Evolutionary conservation across 805 yeast genomes (phyloP).

Genomic region (Candida chilensis): DNA sequence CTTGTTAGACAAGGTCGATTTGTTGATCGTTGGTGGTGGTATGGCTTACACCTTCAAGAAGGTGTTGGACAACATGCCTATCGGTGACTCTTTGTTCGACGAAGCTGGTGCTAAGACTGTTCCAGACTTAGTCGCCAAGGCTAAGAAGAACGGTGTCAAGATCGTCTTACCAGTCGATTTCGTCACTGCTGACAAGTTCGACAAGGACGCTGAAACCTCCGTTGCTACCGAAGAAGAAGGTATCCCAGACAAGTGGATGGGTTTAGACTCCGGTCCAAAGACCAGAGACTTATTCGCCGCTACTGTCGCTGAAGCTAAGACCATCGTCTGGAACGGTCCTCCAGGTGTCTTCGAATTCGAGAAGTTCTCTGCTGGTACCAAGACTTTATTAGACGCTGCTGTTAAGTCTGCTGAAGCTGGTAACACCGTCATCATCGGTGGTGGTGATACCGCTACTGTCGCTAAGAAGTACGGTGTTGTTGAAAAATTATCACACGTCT

Average conservation of each 20-base stretch:
- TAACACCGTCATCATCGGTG: slow-evolving; percentile 94
- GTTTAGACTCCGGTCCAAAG: slow-evolving; percentile 93
- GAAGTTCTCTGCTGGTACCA: slow-evolving; percentile 85
- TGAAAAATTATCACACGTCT: slow-evolving; percentile 94
- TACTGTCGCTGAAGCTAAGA: slow-evolving; percentile 88
- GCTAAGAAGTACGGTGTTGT: slow-evolving; percentile 97
- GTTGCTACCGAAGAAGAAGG: slow-evolving; percentile 84
- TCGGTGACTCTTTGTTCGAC: slow-evolving; percentile 91
- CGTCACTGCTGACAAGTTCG: slow-evolving; percentile 91
- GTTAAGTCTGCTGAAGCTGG: slow-evolving; percentile 83
- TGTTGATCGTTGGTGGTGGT: slow-evolving; percentile 97
- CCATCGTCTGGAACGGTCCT: slow-evolving; percentile 99
- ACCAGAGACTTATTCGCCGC: slow-evolving; percentile 70
- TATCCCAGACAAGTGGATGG: slow-evolving; percentile 92
- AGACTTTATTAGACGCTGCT: slow-evolving; percentile 80
- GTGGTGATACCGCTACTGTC: slow-evolving; percentile 99
- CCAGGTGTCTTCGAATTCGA: slow-evolving; percentile 99
- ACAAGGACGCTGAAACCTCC: slow-evolving; percentile 82
- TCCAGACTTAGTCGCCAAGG: slow-evolving; percentile 87
- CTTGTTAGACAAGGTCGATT: slow-evolving; percentile 90
- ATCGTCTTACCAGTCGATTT: slow-evolving; percentile 92
- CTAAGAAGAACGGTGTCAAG: slow-evolving; percentile 92
- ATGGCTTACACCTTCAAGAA: slow-evolving; percentile 99
- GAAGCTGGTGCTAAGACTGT: slow-evolving; percentile 94
- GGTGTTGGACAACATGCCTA: slow-evolving; percentile 73